These are phyloP conservation scores for Potentilla sterilis DNA, from an alignment of 306 rosid genomes.

Conservation along the genomic window DNA sequence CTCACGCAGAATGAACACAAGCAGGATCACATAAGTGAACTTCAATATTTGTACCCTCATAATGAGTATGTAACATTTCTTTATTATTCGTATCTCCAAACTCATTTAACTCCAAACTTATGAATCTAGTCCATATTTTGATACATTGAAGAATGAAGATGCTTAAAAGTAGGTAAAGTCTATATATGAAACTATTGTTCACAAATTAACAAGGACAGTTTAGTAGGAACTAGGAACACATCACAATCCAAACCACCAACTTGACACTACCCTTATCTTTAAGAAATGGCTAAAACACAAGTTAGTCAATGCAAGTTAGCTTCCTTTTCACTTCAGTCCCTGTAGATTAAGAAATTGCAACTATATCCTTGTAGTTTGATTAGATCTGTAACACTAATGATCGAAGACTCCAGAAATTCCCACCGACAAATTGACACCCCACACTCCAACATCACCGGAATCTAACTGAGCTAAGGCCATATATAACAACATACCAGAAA, in stretches of 20 bases:
- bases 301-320: background rate
- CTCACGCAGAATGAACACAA: background rate
- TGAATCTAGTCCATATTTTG: background rate
- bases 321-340: background rate
- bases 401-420: background rate
- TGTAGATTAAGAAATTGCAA: background rate
- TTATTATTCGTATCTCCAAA: too few species aligned
- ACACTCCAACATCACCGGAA: background rate
- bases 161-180: background rate
- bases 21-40: too few species aligned
- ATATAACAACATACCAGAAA: constrained; percentile 54
- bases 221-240: constrained; percentile 1
- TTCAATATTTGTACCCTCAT: too few species aligned
- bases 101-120: too few species aligned
- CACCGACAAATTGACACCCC: background rate
- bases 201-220: background rate
- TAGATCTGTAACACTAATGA: background rate
- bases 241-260: background rate
- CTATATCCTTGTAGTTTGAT: background rate
- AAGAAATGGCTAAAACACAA: background rate
- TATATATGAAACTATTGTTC: background rate
- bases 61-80: too few species aligned
- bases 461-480: background rate
- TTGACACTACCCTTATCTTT: background rate
- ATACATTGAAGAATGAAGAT: background rate